Conservation (phyloP, 257 asterid genomes). For the Jacaranda mimosifolia region DNA sequence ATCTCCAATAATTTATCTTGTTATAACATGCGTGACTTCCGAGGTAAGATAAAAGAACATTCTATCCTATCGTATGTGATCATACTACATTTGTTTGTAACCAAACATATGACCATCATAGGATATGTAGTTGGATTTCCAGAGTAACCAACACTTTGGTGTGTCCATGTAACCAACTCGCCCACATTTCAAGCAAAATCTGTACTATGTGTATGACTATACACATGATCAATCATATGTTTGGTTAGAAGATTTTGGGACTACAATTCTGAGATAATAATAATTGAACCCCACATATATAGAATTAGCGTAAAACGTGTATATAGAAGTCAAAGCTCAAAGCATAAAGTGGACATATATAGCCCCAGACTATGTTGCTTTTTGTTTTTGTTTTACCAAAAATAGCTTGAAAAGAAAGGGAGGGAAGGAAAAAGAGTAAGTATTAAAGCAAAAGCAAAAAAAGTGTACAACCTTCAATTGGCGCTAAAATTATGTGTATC, state of each 20-base stretch:
- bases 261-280: not conserved
- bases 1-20: not conserved
- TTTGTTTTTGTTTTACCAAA: constrained; percentile 26
- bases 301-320: not conserved
- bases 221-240: not conserved
- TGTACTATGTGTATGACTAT: not conserved
- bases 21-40: constrained; percentile 25
- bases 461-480: constrained; percentile 34
- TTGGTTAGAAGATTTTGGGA: too few species aligned
- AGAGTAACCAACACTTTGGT: constrained; percentile 11
- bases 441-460: constrained; percentile 73
- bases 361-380: constrained; percentile 39
- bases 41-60: constrained; percentile 28
- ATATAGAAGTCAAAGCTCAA: constrained; percentile 17
- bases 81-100: constrained; percentile 2
- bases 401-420: constrained; percentile 63
- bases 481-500: constrained; percentile 9
- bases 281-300: not conserved
- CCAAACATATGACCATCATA: constrained; percentile 16
- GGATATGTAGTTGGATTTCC: not conserved
- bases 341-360: constrained; percentile 26
- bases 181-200: constrained; percentile 22
- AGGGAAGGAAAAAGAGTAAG: constrained; percentile 46
- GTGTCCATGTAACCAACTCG: not conserved
- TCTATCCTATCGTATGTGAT: not conserved